Evolutionary conservation across 129 eudicot species (phyloP), one percentile per base, ranked within the genome.

Genomic region (Flaveria bidentis): DNA sequence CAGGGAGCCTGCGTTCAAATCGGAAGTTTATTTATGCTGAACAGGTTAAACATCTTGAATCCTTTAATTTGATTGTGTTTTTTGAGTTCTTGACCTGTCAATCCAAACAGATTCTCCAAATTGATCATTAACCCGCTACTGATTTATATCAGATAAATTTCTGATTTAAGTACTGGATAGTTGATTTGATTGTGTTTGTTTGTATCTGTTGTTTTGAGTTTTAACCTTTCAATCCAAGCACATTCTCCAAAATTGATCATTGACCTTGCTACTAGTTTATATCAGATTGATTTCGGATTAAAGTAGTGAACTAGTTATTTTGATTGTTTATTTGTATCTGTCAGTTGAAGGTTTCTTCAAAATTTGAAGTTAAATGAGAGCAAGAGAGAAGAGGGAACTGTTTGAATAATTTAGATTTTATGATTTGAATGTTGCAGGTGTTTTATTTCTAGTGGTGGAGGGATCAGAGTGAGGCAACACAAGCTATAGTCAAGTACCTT

Each of bases 361-460:
- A 26, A 20, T 44, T 46, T 30, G 36, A 5, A 28, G 47, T 25
- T 61, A 17, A 66, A 76, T 50, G 16, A 13, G 2, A 16, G 9
- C 65, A 30, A 30, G 36, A 30, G 36, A 30, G 36, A 4, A 30
- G 36, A 30, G 36, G 5, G 36, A 30, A 30, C 0, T 30, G 36
- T 30, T 30, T 30, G 36, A 30, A 3, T 30, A 3, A 30, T 30
- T 30, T 4, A 30, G 36, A 30, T 30, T 3, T 30, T 30, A 30
- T 30, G 36, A 30, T 4, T 22, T 15, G 73, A 64, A 72, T 71
- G 13, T 73, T 76, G 68, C 72, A 93, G 99, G 97, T 97, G 10
- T 94, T 91, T 87, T 91, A 91, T 52, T 64, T 52, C 88, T 93
- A 94, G 84, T 94, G 30, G 99, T 94, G 99, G 97, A 87, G 90